Evolutionary conservation across 768 basidiomycete genomes (phyloP), one percentile per base, ranked within the genome.

Genomic region (Pisolithus orientalis): DNA sequence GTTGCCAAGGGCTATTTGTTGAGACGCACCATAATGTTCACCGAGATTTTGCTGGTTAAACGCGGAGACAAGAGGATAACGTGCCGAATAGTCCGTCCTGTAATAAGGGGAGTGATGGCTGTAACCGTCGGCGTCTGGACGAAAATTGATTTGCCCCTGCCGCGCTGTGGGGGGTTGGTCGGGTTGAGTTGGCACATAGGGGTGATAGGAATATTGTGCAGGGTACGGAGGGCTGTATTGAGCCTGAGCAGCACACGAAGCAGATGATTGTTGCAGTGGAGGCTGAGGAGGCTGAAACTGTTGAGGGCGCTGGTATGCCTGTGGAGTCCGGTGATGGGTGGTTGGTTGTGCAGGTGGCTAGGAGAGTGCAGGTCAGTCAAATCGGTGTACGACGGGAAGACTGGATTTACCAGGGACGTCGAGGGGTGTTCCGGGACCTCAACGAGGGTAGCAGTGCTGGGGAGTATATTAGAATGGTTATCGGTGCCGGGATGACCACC

Each of bases 361-460:
- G 34, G 34, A 34, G 34, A 34, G 13, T 34, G 11, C 13, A 34
- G 11, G 13, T 34, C 34, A 34, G 34, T 34, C 13, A 34, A 1
- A 34, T 37, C 24, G 14, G 25, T 11, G 45, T 13, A 37, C 11
- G 5, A 49, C 46, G 11, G 27, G 45, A 40, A 7, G 7, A 45
- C 11, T 21, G 25, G 28, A 47, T 42, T 56, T 56, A 66, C 64
- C 14, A 52, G 46, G 31, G 49, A n/a, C 48, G 55, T 49, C 34
- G 57, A 24, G 42, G 44, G 17, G 28, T 51, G 39, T 24, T 70
- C 64, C 5, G 56, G 58, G 4, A 65, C 60, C 53, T 72, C 70
- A 27, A 67, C 69, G 13, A 72, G 60, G n/a, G 61, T 68, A 31
- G 70, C 71, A 24, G 65, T 70, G 39, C 61, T 64, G 4, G 68